Percentiles rank a stretch among this genome's conserved stretches.
Conservation (phyloP, 306 rosid species). For the apple (Malus domestica) region ASM211411v1 NC_041793.1:32297001-32297500, state of each 20-base stretch:
- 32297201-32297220: neutral
- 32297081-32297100: constrained; percentile 39
- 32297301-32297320: too few relatives aligned
- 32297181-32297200: neutral
- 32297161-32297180: neutral
- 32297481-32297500: neutral
- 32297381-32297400: too few relatives aligned
- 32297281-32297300: neutral
- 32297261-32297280: neutral
- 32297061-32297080: constrained; percentile 16
- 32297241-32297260: neutral
- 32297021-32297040: too few relatives aligned
- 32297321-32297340: too few relatives aligned
- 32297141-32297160: neutral
- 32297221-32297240: neutral
- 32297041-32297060: neutral
- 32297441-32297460: too few relatives aligned
- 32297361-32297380: accelerated
- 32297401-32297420: too few relatives aligned
- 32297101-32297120: neutral
- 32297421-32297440: too few relatives aligned
- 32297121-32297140: constrained; percentile 5
- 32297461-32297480: too few relatives aligned
- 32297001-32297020: too few relatives aligned
- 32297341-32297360: too few relatives aligned